These are phyloP conservation scores for Neurospora sp. DNA, from an alignment of 2,329 filamentous ascomycete species.

Conservation along the genomic window DNA sequence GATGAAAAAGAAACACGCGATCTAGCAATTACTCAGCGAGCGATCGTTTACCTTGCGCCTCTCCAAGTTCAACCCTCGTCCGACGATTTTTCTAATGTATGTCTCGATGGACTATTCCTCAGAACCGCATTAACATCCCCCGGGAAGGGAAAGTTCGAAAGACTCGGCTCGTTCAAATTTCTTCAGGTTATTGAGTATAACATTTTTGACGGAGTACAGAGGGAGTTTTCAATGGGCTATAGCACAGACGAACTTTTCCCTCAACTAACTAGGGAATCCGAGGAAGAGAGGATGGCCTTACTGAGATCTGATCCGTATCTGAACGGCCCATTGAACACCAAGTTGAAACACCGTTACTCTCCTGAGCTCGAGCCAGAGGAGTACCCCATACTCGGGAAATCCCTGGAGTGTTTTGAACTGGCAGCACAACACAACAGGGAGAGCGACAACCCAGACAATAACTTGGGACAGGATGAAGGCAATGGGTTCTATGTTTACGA, in stretches of 20 bases:
- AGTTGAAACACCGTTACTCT: background rate
- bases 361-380: background rate
- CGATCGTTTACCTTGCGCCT: background rate
- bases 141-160: background rate
- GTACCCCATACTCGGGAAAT: accelerated
- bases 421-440: background rate
- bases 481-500: background rate
- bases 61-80: background rate
- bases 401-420: background rate
- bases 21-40: background rate
- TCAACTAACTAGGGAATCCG: background rate
- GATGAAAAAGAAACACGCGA: background rate
- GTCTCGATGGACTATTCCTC: too few relatives aligned
- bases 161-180: background rate
- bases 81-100: too few relatives aligned
- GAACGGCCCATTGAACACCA: background rate
- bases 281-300: background rate
- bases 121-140: too few relatives aligned
- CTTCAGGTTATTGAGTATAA: too few relatives aligned
- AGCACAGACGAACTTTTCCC: background rate
- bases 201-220: too few relatives aligned
- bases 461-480: background rate
- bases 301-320: background rate
- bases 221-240: background rate
- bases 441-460: background rate